phyloP scores from a whole-genome alignment of 2,329 filamentous ascomycete species.

The Davidsoniella neocaledoniae region DNA sequence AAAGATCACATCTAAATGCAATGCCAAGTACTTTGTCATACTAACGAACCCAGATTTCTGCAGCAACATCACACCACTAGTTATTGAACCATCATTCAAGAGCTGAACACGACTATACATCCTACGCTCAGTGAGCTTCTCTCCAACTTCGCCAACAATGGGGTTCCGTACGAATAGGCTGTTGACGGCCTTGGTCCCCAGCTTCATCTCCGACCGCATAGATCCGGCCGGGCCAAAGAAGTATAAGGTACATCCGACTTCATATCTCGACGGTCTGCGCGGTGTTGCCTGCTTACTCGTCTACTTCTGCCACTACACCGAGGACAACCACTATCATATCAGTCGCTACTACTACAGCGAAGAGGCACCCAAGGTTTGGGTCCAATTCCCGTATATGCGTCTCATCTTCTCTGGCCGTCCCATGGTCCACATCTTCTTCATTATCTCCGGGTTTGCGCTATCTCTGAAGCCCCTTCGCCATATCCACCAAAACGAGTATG shows the following conservation, averaged over 20 bases:
- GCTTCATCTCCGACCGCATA: conserved; percentile 12
- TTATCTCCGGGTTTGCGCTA: conserved; percentile 45
- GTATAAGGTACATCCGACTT: conserved; percentile 28
- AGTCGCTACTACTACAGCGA: conserved; percentile 25
- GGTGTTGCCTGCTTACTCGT: conserved; percentile 38
- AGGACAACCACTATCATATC: conserved; percentile 13
- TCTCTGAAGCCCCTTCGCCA: conserved; percentile 35
- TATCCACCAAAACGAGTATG: conserved; percentile 8
- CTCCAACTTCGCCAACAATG: not conserved
- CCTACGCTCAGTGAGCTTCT: not conserved
- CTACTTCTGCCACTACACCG: conserved; percentile 36
- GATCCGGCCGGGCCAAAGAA: conserved; percentile 10
- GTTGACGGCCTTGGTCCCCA: conserved; percentile 10
- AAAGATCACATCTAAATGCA: not conserved
- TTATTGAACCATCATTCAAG: not conserved
- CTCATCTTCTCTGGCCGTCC: conserved; percentile 38
- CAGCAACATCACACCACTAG: not conserved
- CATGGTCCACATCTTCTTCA: conserved; percentile 44
- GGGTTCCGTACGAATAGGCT: conserved; percentile 7
- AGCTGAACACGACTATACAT: not conserved
- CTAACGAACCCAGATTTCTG: not conserved
- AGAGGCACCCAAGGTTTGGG: conserved; percentile 21
- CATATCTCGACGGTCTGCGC: conserved; percentile 42
- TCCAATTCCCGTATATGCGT: conserved; percentile 37
- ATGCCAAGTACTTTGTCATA: not conserved